phyloP scores from a whole-genome alignment of 176 grass and related monocot genomes.

The Panicum miliaceum region DNA sequence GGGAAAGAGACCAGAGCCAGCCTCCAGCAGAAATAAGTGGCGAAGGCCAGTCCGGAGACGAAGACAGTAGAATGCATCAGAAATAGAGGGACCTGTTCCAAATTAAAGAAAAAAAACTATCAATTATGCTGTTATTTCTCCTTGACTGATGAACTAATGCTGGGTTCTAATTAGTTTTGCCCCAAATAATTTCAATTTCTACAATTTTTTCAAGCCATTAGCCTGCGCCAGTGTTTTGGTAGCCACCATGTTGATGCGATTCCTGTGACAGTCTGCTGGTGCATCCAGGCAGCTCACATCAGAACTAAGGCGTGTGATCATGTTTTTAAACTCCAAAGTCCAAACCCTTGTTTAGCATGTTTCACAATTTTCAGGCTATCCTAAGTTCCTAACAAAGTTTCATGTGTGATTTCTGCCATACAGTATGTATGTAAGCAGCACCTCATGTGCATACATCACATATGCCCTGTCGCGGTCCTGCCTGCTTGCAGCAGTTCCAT shows the following conservation, averaged over 20 bases:
- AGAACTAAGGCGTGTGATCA: not conserved
- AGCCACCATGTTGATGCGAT: not conserved
- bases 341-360: not conserved
- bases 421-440: not conserved
- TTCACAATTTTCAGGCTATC: not conserved
- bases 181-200: not conserved
- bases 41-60: conserved; percentile 80
- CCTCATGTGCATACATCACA: not conserved
- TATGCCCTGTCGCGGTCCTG: not conserved
- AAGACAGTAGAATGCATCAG: conserved; percentile 92
- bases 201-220: not conserved
- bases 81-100: conserved; percentile 87
- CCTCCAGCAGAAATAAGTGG: conserved; percentile 94
- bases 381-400: not conserved
- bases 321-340: not conserved
- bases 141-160: not conserved
- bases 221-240: not conserved
- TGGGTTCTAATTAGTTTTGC: not conserved
- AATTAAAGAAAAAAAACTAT: not conserved
- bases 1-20: conserved; percentile 92
- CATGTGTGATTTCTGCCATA: not conserved
- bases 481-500: not conserved
- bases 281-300: not conserved
- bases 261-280: not conserved
- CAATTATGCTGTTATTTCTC: not conserved